Evolutionary conservation across 306 rosid genomes (phyloP), one percentile per base, ranked within the genome.

Genomic region (Cyamopsis tetragonoloba): DNA sequence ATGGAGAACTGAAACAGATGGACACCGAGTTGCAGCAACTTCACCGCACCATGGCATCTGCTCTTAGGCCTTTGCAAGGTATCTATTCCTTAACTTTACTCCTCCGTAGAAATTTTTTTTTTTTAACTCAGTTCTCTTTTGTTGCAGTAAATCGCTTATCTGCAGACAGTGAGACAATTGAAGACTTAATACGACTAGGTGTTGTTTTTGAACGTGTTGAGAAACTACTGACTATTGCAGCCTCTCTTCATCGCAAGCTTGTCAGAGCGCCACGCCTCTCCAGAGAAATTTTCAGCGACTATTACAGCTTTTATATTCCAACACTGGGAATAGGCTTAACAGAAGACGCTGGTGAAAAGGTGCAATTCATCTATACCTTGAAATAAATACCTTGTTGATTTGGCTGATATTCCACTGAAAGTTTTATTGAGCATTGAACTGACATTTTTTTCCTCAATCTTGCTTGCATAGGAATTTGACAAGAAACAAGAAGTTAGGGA

Each of bases 221-320:
- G 84, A 90, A 85, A 70, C 80, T 90, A 59, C 67, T 95, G 58
- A 71, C 77, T 11, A 51, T 86, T 35, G 91, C 96, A 68, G 96
- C 96, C 65, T 90, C 99, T 74, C 97, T 95, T 62, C 92, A 88
- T 74, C 88, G 91, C 44, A 90, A 90, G 76, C 86, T 90, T 69
- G 46, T 69, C 59, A 81, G 84, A 70, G 88, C 97, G 64, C 97
- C 90, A 6, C 86, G 90, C n/a, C 88, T 93, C 31, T 72, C 89
- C 42, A 87, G 77, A 73, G 93, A 87, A 57, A 84, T 88, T 61
- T 93, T 93, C 66, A 81, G 69, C 32, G 96, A 84, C 78, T 89
- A 54, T 78, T 83, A 80, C 77, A 76, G 61, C 78, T 89, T 81
- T 50, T 86, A 80, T 79, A 68, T 83, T 66, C 91, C 89, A 31